Conservation (phyloP, 192 early-diverging fungal genomes). For the Umbelopsis vinacea region DNA sequence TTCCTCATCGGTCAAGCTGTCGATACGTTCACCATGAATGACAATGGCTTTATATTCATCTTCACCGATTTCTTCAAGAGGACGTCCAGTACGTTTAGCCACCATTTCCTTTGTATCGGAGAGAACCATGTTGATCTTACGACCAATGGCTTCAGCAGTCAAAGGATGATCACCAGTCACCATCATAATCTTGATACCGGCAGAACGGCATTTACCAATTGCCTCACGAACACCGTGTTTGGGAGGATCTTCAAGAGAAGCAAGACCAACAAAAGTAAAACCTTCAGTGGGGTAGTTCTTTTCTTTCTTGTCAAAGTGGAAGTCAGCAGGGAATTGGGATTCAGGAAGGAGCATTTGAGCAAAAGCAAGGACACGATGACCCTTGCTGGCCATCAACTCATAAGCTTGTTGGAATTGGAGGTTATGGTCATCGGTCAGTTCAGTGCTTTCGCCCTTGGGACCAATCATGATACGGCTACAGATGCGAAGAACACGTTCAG, state of each 20-base stretch:
- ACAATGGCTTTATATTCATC: constrained; percentile 89
- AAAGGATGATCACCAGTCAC: constrained; percentile 98
- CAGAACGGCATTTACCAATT: constrained; percentile 88
- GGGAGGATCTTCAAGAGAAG: constrained; percentile 94
- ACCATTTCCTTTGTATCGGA: constrained; percentile 84
- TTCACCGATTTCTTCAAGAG: constrained; percentile 68
- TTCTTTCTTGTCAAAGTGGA: constrained; percentile 76
- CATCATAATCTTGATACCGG: constrained; percentile 98
- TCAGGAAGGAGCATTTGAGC: constrained; percentile 76
- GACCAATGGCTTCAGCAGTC: constrained; percentile 95
- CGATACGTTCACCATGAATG: constrained; percentile 90
- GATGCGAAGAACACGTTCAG: constrained; percentile 86
- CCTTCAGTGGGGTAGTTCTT: constrained; percentile 71
- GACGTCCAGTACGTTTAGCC: constrained; percentile 67
- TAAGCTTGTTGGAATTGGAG: constrained; percentile 77
- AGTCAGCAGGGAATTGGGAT: constrained; percentile 70
- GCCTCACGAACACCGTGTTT: constrained; percentile 99
- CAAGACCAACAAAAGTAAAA: constrained; percentile 84
- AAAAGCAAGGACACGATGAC: constrained; percentile 95
- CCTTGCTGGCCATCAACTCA: constrained; percentile 87
- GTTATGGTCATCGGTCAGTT: constrained; percentile 71
- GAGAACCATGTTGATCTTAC: constrained; percentile 95
- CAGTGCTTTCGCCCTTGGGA: constrained; percentile 52
- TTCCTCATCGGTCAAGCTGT: constrained; percentile 76
- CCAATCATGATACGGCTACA: constrained; percentile 76